Percentiles rank a stretch among this genome's conserved stretches.
Evolutionary conservation across 306 rosid genomes (phyloP).

Genomic region (Cotoneaster glaucophyllus): DNA sequence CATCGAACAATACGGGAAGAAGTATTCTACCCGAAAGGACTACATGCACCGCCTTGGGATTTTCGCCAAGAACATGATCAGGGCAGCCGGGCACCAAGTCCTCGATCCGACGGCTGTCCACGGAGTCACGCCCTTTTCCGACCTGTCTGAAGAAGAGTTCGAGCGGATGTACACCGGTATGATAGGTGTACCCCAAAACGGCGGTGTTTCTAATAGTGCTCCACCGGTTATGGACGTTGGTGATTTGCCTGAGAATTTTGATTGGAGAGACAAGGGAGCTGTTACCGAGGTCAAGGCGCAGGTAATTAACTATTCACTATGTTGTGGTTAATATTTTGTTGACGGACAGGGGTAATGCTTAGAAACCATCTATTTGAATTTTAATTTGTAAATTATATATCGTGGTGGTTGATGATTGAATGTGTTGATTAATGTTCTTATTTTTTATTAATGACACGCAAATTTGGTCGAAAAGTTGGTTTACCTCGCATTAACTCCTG

Average conservation of each 20-base stretch:
- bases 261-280: constrained; percentile 92
- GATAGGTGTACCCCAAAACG: constrained; percentile 16
- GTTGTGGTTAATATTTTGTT: no score
- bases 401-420: no score
- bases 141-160: constrained; percentile 64
- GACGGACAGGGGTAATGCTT: no score
- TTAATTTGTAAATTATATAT: no score
- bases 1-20: constrained; percentile 57
- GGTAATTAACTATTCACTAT: constrained; percentile 25
- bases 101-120: constrained; percentile 79
- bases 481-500: no score
- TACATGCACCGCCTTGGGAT: constrained; percentile 64
- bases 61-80: constrained; percentile 55
- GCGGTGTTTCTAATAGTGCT: neutral
- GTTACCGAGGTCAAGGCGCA: constrained; percentile 83
- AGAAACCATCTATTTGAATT: no score
- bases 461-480: no score
- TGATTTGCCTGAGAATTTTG: constrained; percentile 69
- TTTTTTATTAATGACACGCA: no score
- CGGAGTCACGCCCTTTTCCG: constrained; percentile 82
- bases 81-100: constrained; percentile 68
- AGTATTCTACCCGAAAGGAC: constrained; percentile 56
- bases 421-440: no score
- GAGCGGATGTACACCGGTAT: constrained; percentile 49
- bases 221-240: constrained; percentile 29